A percentile compares a stretch with the other conserved stretches of the same genome.
These are phyloP conservation scores for Wallacemonas sp. DNA, from an alignment of 208 protist genomes.

Conservation along the genomic window DNA sequence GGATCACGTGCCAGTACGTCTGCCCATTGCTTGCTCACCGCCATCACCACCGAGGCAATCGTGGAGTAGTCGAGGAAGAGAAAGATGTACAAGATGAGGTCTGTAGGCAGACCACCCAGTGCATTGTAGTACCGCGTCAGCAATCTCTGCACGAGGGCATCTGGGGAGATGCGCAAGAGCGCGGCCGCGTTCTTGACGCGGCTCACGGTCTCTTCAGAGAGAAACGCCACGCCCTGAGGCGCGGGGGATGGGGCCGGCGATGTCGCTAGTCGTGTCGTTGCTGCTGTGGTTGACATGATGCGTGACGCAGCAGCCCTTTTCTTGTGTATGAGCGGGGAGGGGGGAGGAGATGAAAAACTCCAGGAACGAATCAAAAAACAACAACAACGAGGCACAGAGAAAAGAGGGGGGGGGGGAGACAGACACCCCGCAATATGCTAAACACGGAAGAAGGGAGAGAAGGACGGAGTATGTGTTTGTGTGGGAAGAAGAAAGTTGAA, in stretches of 20 bases:
- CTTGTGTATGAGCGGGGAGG: too few relatives aligned
- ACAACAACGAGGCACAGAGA: too few relatives aligned
- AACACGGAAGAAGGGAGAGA: neutral
- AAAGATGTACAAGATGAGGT: constrained; percentile 38
- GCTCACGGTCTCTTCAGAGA: constrained; percentile 21
- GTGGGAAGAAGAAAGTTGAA: neutral
- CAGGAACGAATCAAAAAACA: too few relatives aligned
- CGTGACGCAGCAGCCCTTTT: too few relatives aligned
- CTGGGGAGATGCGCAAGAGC: constrained; percentile 29
- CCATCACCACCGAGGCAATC: constrained; percentile 22
- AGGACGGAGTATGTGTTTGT: neutral
- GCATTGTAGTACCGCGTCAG: constrained; percentile 40
- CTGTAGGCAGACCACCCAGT: constrained; percentile 36
- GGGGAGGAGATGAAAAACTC: too few relatives aligned
- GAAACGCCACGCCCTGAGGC: constrained; percentile 16
- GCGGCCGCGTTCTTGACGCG: constrained; percentile 31
- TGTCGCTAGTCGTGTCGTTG: neutral
- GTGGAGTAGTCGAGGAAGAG: constrained; percentile 55
- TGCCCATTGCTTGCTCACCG: constrained; percentile 35
- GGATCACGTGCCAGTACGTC: constrained; percentile 25
- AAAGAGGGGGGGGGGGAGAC: too few relatives aligned
- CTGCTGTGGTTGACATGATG: neutral
- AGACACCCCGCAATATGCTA: neutral
- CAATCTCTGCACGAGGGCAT: constrained; percentile 27
- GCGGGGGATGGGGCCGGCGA: neutral